Conservation (phyloP, 805 yeast species). For the Yamadazyma olivae region DNA sequence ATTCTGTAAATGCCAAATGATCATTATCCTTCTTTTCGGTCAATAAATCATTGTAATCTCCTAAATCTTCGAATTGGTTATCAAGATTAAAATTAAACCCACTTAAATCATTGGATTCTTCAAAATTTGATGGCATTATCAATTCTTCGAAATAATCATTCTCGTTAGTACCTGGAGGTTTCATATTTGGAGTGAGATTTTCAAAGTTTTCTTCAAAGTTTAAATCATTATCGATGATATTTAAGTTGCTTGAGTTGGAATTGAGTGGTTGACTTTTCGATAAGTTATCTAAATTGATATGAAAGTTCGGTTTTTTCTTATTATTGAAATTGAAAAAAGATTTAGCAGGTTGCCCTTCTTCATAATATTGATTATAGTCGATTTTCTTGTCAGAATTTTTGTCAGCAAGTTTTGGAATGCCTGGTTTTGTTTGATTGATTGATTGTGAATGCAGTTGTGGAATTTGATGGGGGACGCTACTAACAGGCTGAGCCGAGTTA, state of each 20-base stretch:
- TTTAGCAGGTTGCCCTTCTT: no score
- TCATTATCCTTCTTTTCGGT: background rate
- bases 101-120: constrained; percentile 13
- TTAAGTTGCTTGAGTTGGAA: constrained; percentile 5
- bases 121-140: constrained; percentile 10
- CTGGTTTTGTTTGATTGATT: background rate
- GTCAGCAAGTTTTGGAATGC: background rate
- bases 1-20: constrained; percentile 5
- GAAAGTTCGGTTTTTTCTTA: constrained; percentile 13
- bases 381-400: background rate
- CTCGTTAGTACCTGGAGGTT: constrained; percentile 24
- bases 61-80: background rate
- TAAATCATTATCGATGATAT: constrained; percentile 11
- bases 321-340: constrained; percentile 7
- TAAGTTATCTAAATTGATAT: constrained; percentile 10
- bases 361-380: no score
- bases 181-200: constrained; percentile 30
- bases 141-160: constrained; percentile 13
- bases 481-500: background rate
- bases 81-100: constrained; percentile 19
- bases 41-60: background rate
- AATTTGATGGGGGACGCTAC: background rate
- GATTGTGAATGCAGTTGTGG: background rate
- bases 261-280: background rate
- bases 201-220: constrained; percentile 9